A percentile compares a stretch with the other conserved stretches of the same genome.
Evolutionary conservation across 208 protist genomes (phyloP).

Genomic region (Crithidia brevicula): DNA sequence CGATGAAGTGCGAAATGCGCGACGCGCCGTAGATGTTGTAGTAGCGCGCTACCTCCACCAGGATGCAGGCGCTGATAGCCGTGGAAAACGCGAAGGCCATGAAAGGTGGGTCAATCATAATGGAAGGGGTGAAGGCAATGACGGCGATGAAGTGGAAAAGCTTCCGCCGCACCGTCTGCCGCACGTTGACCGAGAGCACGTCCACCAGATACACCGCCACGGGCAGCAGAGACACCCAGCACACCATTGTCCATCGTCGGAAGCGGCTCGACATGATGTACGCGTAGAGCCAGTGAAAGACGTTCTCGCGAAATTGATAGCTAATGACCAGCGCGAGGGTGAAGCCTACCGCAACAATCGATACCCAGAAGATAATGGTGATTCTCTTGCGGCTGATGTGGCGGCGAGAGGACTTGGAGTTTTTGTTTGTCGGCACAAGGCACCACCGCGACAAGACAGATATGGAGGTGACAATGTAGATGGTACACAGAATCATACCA

Average conservation of each 20-base stretch:
- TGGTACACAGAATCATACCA: conserved; percentile 59
- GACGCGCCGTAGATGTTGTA: conserved; percentile 71
- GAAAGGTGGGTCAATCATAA: conserved; percentile 84
- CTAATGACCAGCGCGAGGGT: conserved; percentile 41
- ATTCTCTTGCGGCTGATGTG: conserved; percentile 63
- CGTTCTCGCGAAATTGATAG: conserved; percentile 69
- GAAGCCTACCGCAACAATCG: conserved; percentile 37
- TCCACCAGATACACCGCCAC: conserved; percentile 57
- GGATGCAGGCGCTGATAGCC: conserved; percentile 52
- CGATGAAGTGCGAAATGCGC: conserved; percentile 56
- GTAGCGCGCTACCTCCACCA: conserved; percentile 70
- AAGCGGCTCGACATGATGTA: conserved; percentile 70
- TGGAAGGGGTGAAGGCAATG: conserved; percentile 72
- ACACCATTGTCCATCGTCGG: conserved; percentile 58
- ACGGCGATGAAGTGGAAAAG: conserved; percentile 92
- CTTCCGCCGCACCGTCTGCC: conserved; percentile 76
- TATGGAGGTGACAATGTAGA: conserved; percentile 51
- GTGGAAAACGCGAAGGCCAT: conserved; percentile 78
- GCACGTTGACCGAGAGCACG: conserved; percentile 40
- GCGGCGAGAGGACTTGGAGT: conserved; percentile 78
- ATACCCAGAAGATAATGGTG: conserved; percentile 67
- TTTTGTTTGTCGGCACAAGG: conserved; percentile 55
- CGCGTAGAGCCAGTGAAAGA: conserved; percentile 62
- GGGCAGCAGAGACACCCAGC: conserved; percentile 64
- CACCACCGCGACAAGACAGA: conserved; percentile 54